Evolutionary conservation across 2,329 filamentous ascomycete species (phyloP), one percentile per base, ranked within the genome.

Genomic region (Colletotrichum eremochloae): DNA sequence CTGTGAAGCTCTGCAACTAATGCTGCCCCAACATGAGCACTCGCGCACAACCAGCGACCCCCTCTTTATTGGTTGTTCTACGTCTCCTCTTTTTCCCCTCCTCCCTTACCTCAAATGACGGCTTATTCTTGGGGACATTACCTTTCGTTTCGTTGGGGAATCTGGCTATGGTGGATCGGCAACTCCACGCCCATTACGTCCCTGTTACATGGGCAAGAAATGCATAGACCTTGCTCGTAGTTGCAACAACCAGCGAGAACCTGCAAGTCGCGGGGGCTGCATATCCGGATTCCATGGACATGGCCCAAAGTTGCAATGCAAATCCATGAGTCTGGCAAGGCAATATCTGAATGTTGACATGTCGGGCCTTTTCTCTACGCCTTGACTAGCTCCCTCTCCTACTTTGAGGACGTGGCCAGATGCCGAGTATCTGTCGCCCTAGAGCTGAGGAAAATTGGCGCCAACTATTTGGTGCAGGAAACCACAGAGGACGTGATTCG

Each of bases 111-210:
- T 58, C 14, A 42, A 58, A 36, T 58, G 55, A 40, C 55, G 55
- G 14, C n/a, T 42, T 9, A 11, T 40, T 40, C 29, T 42, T 12
- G 8, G n/a, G 1, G 24, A 15, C 2, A 58, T 64, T n/a, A n/a
- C 44, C 33, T 42, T 31, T n/a, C 50, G 50, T 38, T 63, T 53
- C n/a, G 48, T 40, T 52, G 55, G 33, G 29, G 20, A 31, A 48
- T 65, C 38, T 65, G 53, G 62, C 38, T 38, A 44, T 61, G 55
- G 70, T 69, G 70, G 70, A 69, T 56, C 70, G 60, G 62, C 48
- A 64, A 61, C 66, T 72, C 66, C 70, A 72, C 66, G 60, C 15
- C 38, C 60, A 64, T 72, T 69, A 72, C 70, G 66, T 69, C 55
- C 33, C 33, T 24, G 38, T 69, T 69, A 72, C 69, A 64, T 44